Base-by-base conservation (phyloP, 2,329 filamentous ascomycete species). In the Cercospora berteroae region DNA sequence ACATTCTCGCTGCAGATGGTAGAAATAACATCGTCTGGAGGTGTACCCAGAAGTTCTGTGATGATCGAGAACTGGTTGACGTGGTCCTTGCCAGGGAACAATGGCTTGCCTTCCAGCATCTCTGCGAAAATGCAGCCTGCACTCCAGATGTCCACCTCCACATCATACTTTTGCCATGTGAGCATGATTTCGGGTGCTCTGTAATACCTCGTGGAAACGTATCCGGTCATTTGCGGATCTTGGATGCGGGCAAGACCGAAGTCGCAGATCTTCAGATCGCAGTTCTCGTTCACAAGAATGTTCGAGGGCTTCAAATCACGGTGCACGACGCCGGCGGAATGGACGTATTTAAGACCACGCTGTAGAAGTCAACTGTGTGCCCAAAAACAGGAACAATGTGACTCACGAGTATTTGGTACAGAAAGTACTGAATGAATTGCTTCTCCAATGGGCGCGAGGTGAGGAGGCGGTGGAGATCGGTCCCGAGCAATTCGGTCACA, bases 61-160 rank as follows among this genome's bases (percentile, higher is more conserved):
- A 99, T 99, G 84, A 99, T 99, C 73, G 94, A 97, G 81, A 99
- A 99, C 80, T 99, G 95, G 83, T 99, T 97, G 81, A 99, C 95
- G 79, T 99, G 95, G 78, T 99, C 95, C 83, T 99, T 99, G 79
- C 95, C 95, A 0, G 95, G 95, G 85, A 99, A 99, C 23, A 99
- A 84, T 33, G 95, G 95, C 83, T 98, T 98, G 78, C 95, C 95
- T 83, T 97, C 94, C 67, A 99, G 87, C 95, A 99, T 99, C 83
- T 99, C 95, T 50, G 95, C 95, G 75, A 99, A 98, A 79, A 99
- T 99, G 82, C 95, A 99, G 69, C 95, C 95, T 18, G 94, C 94
- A 79, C 95, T 98, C 95, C 95, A 99, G 79, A 99, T 97, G 79
- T 99, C 95, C 67, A 99, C 95, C 83, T 98, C 95, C 58, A 98